phyloP scores from a whole-genome alignment of 768 basidiomycete genomes.

The Lactarius quietus region DNA sequence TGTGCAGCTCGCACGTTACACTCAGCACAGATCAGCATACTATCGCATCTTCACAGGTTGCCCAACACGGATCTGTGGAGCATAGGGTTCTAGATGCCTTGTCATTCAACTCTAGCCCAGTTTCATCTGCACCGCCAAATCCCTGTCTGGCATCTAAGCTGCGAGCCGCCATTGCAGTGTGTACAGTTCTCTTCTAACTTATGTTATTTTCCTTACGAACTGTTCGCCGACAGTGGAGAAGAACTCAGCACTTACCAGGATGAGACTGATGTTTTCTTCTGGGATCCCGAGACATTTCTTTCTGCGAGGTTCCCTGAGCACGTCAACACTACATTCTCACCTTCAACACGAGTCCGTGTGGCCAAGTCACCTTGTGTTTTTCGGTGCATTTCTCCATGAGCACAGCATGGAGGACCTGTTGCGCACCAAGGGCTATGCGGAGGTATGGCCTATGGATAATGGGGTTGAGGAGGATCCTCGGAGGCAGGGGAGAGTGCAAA shows the following conservation, averaged over 20 bases:
- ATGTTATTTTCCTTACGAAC: neutral
- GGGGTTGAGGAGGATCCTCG: slow-evolving; percentile 74
- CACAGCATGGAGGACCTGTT: slow-evolving; percentile 48
- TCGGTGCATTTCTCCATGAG: slow-evolving; percentile 67
- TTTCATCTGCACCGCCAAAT: slow-evolving; percentile 77
- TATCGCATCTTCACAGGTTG: slow-evolving; percentile 60
- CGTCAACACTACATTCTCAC: slow-evolving; percentile 63
- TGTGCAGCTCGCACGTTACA: no score
- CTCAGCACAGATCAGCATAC: slow-evolving; percentile 72
- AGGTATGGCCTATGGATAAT: slow-evolving; percentile 61
- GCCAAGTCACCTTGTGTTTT: slow-evolving; percentile 80
- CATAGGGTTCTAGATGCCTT: slow-evolving; percentile 89
- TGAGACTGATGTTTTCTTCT: slow-evolving; percentile 81
- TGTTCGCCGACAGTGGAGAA: slow-evolving; percentile 40
- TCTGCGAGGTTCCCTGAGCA: slow-evolving; percentile 56
- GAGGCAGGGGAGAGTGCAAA: slow-evolving; percentile 62
- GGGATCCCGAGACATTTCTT: slow-evolving; percentile 65
- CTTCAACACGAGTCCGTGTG: slow-evolving; percentile 59
- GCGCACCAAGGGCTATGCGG: slow-evolving; percentile 53
- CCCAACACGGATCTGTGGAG: slow-evolving; percentile 46
- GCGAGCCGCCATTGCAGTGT: slow-evolving; percentile 89
- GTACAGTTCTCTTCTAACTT: slow-evolving; percentile 14
- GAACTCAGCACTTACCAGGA: slow-evolving; percentile 60
- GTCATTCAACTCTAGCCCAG: slow-evolving; percentile 93
- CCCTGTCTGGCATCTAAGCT: slow-evolving; percentile 81